Percentiles rank a stretch among this genome's conserved stretches.
phyloP scores from a whole-genome alignment of 148 eudicot genomes.

The Rhododendron simsii region DNA sequence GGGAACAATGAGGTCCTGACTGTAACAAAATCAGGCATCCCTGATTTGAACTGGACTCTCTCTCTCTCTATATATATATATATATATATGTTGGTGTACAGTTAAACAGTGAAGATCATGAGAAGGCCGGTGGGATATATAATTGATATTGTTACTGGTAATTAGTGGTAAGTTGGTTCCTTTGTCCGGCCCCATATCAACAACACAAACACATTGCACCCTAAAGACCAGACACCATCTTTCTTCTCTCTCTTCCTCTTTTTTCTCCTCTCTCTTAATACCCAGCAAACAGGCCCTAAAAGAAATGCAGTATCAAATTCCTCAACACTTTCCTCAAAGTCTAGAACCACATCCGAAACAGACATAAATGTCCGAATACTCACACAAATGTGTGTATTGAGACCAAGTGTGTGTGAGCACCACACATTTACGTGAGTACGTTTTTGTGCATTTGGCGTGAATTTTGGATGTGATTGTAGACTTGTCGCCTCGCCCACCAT shows the following conservation, averaged over 20 bases:
- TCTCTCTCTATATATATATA: no score
- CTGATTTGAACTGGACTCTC: no score
- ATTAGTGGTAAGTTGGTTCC: slow-evolving; percentile 1
- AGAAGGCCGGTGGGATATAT: neutral
- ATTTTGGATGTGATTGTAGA: neutral
- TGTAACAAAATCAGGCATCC: no score
- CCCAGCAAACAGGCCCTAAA: no score
- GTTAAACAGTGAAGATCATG: neutral
- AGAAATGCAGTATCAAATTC: neutral
- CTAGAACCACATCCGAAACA: neutral
- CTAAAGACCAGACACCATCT: no score
- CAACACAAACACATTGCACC: neutral
- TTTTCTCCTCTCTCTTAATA: no score
- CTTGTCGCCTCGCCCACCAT: neutral
- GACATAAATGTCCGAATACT: no score
- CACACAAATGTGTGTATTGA: no score
- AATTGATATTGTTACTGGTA: neutral
- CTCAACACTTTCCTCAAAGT: neutral
- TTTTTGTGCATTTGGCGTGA: no score
- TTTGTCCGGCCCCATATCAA: slow-evolving; percentile 13
- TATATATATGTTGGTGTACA: neutral
- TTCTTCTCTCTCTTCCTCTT: no score
- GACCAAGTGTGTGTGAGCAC: neutral
- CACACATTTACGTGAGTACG: no score
- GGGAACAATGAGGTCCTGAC: no score